Evolutionary conservation across 2,329 filamentous ascomycete species (phyloP), one percentile per base, ranked within the genome.

Genomic region (Gyromitra esculenta): DNA sequence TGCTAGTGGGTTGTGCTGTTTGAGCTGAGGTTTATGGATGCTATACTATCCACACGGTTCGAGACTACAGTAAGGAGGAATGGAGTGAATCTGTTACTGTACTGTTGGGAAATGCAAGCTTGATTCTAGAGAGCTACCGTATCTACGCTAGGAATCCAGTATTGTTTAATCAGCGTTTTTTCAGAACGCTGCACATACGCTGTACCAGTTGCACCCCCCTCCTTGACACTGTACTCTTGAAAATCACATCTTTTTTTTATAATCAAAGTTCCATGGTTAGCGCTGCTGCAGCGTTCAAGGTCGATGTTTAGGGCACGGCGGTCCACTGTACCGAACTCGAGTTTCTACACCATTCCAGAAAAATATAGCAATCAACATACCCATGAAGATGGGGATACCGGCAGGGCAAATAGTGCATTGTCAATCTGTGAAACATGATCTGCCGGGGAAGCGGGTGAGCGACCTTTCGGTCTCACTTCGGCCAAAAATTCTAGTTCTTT

Each of bases 371-470:
- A 31, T 31, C 25, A 31, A 31, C 2, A 31, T 4, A 31, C 25
- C 25, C 43, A 45, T 5, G 11, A 25, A n/a, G 21, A 67, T 56
- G 60, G 57, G 66, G 35, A 50, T 69, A 59, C 7, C 50, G 13
- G 50, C 50, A 25, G 25, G 25, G 25, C 25, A 21, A 52, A 18
- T 15, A 8, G n/a, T 25, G 50, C 59, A 45, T 11, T 35, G 9
- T 11, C 21, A 15, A 52, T 5, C 13, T 25, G 50, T 18, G 5
- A 25, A 8, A 43, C 3, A 13, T n/a, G 35, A 45, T 50, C 52
- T 11, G 18, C 13, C 52, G 66, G 66, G 66, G 66, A 69, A 65
- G 43, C 45, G 62, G 62, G 62, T 25, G 9, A 31, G 18, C 5
- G n/a, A 1, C 41, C 60, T 45, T 18, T 18, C 21, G 3, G 41